Evolutionary conservation across 2,329 filamentous ascomycete species (phyloP).

Genomic region (Aureobasidium sp.): DNA sequence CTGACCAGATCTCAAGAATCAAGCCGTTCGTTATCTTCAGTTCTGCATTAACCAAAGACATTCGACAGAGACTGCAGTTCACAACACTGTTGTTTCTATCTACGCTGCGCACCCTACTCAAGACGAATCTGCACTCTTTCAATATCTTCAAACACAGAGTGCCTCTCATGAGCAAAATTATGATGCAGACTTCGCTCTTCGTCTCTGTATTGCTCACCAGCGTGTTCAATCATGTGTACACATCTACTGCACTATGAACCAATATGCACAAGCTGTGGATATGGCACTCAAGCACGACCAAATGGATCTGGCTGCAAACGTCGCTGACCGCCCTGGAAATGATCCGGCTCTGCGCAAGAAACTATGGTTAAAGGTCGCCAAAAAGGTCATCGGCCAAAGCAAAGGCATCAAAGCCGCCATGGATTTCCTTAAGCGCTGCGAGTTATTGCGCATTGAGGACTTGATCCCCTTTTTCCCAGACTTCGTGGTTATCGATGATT

Average conservation of each 20-base stretch:
- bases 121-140: constrained; percentile 77
- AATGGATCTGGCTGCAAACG: constrained; percentile 79
- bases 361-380: constrained; percentile 90
- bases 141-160: constrained; percentile 85
- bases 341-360: constrained; percentile 80
- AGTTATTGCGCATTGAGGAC: constrained; percentile 89
- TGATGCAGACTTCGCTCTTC: constrained; percentile 91
- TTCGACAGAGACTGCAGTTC: constrained; percentile 76
- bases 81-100: constrained; percentile 95
- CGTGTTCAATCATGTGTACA: constrained; percentile 92
- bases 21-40: constrained; percentile 87
- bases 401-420: constrained; percentile 82
- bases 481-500: constrained; percentile 97
- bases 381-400: constrained; percentile 82
- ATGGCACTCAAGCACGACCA: constrained; percentile 84
- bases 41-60: constrained; percentile 85
- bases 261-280: constrained; percentile 88
- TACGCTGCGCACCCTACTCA: constrained; percentile 79
- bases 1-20: constrained; percentile 50
- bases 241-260: constrained; percentile 94
- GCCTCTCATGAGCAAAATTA: constrained; percentile 67
- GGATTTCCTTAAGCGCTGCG: constrained; percentile 85
- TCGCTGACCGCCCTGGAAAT: constrained; percentile 73
- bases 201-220: constrained; percentile 89
- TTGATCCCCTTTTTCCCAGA: constrained; percentile 97